A percentile compares a stretch with the other conserved stretches of the same genome.
These are phyloP conservation scores for Exophiala aquamarina DNA, from an alignment of 2,329 filamentous ascomycete genomes.

Conservation along the genomic window DNA sequence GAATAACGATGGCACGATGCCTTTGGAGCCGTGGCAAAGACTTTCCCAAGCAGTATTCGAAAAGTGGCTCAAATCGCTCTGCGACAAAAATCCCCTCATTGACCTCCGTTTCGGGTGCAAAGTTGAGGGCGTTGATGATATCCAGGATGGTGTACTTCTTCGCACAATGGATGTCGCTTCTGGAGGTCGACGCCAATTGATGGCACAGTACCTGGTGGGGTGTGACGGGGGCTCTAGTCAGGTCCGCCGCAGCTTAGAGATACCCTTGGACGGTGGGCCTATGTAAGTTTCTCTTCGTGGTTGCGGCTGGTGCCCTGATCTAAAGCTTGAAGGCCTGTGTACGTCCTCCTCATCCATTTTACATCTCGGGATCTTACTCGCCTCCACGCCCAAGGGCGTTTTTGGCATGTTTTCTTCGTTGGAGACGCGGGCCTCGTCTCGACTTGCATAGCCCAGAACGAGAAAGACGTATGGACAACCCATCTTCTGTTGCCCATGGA, in stretches of 20 bases:
- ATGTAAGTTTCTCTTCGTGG: conserved; percentile 26
- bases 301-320: neutral
- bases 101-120: conserved; percentile 32
- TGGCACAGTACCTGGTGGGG: conserved; percentile 29
- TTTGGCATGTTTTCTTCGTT: conserved; percentile 36
- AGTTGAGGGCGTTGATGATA: conserved; percentile 15
- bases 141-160: conserved; percentile 25
- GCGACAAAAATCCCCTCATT: conserved; percentile 28
- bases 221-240: conserved; percentile 33
- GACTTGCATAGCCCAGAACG: conserved; percentile 35
- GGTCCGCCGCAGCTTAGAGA: conserved; percentile 27
- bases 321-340: conserved; percentile 21
- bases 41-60: conserved; percentile 38
- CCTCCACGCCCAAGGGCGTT: conserved; percentile 29
- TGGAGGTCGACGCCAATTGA: conserved; percentile 20
- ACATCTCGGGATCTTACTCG: conserved; percentile 31
- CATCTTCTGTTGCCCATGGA: conserved; percentile 30
- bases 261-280: conserved; percentile 30
- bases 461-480: conserved; percentile 35
- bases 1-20: conserved; percentile 35
- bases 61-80: conserved; percentile 33
- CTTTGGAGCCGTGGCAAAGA: conserved; percentile 35
- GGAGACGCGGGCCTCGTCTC: conserved; percentile 18
- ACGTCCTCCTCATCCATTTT: conserved; percentile 34
- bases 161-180: conserved; percentile 21